Evolutionary conservation across 1,284 basidiomycete genomes (phyloP), one percentile per base, ranked within the genome.

Genomic region (Sanghuangporus baumii): DNA sequence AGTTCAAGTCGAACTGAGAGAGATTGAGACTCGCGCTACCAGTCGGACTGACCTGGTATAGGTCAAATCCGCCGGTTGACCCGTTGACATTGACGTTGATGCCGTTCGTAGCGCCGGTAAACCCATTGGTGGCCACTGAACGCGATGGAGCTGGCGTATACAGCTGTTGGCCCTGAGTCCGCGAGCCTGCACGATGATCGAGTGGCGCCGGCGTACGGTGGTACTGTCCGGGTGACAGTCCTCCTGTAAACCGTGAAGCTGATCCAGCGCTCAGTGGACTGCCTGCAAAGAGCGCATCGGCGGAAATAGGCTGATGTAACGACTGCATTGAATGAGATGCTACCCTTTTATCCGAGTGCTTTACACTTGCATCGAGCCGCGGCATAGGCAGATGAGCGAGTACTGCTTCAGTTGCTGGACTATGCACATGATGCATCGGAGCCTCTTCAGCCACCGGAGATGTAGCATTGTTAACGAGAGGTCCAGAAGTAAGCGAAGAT

Each of bases 1-100:
- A 65, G n/a, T 61, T 65, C 50, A 65, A 34, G 23, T 65, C 63
- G 41, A 65, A 65, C 50, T 65, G 63, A 12, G 59, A 65, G 11
- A 52, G 40, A 55, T 64, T 62, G 12, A 56, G 43, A 36, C 36
- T 62, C 55, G 61, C 34, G 36, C 37, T 57, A 26, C 31, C 36
- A 20, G 18, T 40, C 36, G 52, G 55, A 31, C 57, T 57, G 11
- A 54, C 31, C 23, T 63, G 57, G 57, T 55, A 58, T 23, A 63
- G 18, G 23, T 59, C 62, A 40, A 63, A 59, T 8, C 43, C 55
- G 11, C 23, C 38, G 8, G 14, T 43, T 11, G 43, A 26, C 14
- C 36, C 36, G 31, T 37, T 51, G 41, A 57, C 55, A 46, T 51
- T 37, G n/a, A 50, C 47, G 40, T 50, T 50, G 12, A 51, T 48